A percentile compares a stretch with the other conserved stretches of the same genome.
These are phyloP conservation scores for Nicotiana knightiana DNA, from an alignment of 257 asterid genomes.

Conservation along the genomic window DNA sequence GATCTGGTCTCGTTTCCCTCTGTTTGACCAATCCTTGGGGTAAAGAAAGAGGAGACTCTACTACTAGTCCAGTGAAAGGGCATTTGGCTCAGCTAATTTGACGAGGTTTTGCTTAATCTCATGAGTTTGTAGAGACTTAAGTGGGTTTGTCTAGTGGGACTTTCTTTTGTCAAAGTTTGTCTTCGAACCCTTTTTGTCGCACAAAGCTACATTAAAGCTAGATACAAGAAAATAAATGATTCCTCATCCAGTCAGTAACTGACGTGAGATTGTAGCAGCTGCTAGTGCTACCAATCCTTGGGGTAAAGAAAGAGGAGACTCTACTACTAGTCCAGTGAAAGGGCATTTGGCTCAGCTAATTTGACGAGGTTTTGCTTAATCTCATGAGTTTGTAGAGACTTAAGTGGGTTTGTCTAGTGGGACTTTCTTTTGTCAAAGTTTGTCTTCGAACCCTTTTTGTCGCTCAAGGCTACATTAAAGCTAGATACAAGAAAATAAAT, in stretches of 20 bases:
- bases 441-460: not conserved
- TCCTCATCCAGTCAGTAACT: not conserved
- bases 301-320: not conserved
- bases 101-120: not conserved
- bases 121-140: not conserved
- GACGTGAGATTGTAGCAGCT: conserved; percentile 4
- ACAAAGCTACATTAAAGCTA: not conserved
- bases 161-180: not conserved
- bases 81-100: not conserved
- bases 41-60: not conserved
- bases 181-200: not conserved
- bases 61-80: not conserved
- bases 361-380: not conserved
- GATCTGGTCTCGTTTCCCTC: not conserved
- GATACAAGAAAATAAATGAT: not conserved
- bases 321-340: not conserved
- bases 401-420: not conserved
- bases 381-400: not conserved
- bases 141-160: not conserved
- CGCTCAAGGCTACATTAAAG: not conserved
- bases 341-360: not conserved
- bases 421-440: not conserved
- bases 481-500: not conserved
- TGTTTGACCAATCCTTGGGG: conserved; percentile 1
- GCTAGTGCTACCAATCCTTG: not conserved